Evolutionary conservation across 2,329 filamentous ascomycete genomes (phyloP).

Genomic region (Diaporthe nobilis): DNA sequence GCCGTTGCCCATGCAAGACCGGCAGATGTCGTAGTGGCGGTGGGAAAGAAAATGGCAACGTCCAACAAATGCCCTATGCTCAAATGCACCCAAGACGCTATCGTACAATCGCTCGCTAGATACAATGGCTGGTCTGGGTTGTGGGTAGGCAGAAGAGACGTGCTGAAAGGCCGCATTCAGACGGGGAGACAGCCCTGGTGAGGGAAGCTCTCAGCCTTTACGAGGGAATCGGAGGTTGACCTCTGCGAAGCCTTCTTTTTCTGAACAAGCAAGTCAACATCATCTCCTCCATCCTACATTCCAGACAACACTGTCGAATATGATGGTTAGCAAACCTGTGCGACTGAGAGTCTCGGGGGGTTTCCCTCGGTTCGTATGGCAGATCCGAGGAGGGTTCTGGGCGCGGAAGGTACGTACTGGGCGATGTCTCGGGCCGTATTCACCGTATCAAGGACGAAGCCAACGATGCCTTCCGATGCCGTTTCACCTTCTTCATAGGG

Average conservation of each 20-base stretch:
- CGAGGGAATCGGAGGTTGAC: slow-evolving; percentile 33
- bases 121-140: slow-evolving; percentile 29
- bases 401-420: slow-evolving; percentile 52
- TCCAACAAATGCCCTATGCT: slow-evolving; percentile 32
- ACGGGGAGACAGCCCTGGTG: slow-evolving; percentile 24
- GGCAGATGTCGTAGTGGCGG: slow-evolving; percentile 16
- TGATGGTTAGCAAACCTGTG: background rate
- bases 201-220: slow-evolving; percentile 32
- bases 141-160: slow-evolving; percentile 26
- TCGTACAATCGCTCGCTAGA: slow-evolving; percentile 41
- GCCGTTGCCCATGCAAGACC: background rate
- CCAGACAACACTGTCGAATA: slow-evolving; percentile 69
- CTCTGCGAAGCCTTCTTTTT: slow-evolving; percentile 45
- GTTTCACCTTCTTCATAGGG: slow-evolving; percentile 82
- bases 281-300: slow-evolving; percentile 76
- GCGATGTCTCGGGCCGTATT: slow-evolving; percentile 80
- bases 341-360: background rate
- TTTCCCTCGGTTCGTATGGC: background rate
- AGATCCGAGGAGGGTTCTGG: slow-evolving; percentile 18
- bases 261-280: slow-evolving; percentile 51
- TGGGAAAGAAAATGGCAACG: slow-evolving; percentile 31
- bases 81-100: slow-evolving; percentile 35
- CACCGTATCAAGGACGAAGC: slow-evolving; percentile 85
- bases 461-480: slow-evolving; percentile 77
- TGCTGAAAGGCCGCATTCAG: slow-evolving; percentile 29